Evolutionary conservation across 306 rosid species (phyloP).

Genomic region (Vigna unguiculata): DNA sequence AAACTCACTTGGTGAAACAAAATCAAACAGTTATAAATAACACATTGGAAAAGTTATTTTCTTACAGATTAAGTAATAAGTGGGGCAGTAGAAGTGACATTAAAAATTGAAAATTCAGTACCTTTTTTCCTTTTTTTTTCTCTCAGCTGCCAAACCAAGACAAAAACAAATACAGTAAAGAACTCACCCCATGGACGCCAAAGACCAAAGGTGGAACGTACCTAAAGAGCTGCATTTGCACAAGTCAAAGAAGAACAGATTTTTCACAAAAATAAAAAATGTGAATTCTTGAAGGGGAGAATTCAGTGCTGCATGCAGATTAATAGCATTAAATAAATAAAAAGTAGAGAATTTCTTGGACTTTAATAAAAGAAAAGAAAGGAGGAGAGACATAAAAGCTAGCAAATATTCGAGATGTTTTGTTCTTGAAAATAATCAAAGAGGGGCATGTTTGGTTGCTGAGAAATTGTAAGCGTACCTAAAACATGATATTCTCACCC

Average conservation of each 20-base stretch:
- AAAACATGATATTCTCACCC: conserved; percentile 24
- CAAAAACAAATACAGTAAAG: conserved; percentile 34
- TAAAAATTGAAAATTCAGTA: conserved; percentile 28
- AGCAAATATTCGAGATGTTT: conserved; percentile 42
- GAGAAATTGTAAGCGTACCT: conserved; percentile 11
- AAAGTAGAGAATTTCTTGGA: conserved; percentile 25
- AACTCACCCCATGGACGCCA: conserved; percentile 71
- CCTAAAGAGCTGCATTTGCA: conserved; percentile 56
- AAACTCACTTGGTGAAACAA: conserved; percentile 33
- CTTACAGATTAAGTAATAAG: conserved; percentile 29
- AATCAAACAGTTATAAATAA: neutral
- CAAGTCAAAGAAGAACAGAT: conserved; percentile 45
- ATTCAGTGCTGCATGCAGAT: conserved; percentile 36
- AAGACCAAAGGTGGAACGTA: conserved; percentile 55
- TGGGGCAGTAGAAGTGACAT: neutral
- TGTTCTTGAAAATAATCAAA: conserved; percentile 35
- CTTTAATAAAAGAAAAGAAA: conserved; percentile 30
- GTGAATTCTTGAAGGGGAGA: conserved; percentile 39
- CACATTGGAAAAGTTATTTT: neutral
- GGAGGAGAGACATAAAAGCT: conserved; percentile 11
- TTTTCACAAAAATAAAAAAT: conserved; percentile 37
- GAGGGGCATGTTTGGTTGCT: conserved; percentile 30
- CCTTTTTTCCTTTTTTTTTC: neutral
- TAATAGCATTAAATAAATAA: neutral
- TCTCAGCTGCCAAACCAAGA: conserved; percentile 23